Evolutionary conservation across 192 early-diverging fungal genomes (phyloP), one percentile per base, ranked within the genome.

Genomic region (Podila minutissima): DNA sequence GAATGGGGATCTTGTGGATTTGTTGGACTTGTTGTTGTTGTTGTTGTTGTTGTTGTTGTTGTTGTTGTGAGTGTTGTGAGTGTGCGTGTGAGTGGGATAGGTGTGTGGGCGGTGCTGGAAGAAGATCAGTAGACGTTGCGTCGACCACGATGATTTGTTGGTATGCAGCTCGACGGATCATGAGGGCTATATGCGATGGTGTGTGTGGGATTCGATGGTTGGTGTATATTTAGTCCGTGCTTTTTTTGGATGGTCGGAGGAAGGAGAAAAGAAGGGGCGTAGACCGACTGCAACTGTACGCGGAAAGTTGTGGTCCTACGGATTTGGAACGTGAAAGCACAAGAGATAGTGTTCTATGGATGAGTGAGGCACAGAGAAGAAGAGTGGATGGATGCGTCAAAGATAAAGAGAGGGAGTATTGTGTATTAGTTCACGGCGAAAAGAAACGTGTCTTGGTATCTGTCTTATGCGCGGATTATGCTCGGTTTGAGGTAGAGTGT

Each of bases 141-240:
- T 35, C 50, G 28, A 72, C 26, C 4, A 79, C 51, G 8, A 67
- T 9, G 35, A 79, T 61, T 48, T 66, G 37, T 37, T 79, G 64
- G 53, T 71, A 79, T 12, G 75, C 69, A 48, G 69, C 70, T 15
- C 66, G 64, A 29, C 75, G 75, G 64, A 79, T 72, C 75, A 79
- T 79, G 22, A 4, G 26, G 20, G 22, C 28, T 2, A 26, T 32
- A 0, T 48, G 29, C 10, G 11, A 15, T 28, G 20, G 20, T 8
- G 17, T 24, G 10, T 46, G 26, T 6, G 55, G 29, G 29, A 3
- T 29, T 29, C 29, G 29, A 29, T 29, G 29, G 22, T 2, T 13
- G 55, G 55, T 24, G 9, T 58, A 58, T 58, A 28, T 24, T 58
- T 58, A 28, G 55, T 24, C 55, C 26, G 20, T 58, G 22, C n/a